These are phyloP conservation scores for Marsdenia floribunda DNA, from an alignment of 257 asterid species.

Conservation along the genomic window DNA sequence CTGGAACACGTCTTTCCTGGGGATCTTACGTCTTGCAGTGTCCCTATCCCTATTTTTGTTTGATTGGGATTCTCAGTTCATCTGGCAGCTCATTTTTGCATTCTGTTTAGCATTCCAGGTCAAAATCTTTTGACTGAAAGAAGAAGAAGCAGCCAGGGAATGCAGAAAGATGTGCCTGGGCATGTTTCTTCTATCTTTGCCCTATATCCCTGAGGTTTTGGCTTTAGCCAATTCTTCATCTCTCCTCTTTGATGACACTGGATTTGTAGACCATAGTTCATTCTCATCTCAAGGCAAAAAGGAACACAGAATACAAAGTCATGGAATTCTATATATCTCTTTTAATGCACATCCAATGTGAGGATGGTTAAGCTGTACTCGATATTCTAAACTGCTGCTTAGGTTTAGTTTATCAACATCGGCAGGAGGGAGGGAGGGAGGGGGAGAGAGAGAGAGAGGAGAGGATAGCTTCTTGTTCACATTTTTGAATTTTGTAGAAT, in stretches of 20 bases:
- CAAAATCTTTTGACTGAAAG: slow-evolving; percentile 16
- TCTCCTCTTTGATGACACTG: slow-evolving; percentile 25
- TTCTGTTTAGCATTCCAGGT: slow-evolving; percentile 11
- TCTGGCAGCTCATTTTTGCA: background rate
- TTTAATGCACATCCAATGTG: slow-evolving; percentile 20
- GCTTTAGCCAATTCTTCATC: slow-evolving; percentile 18
- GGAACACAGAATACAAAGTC: slow-evolving; percentile 11
- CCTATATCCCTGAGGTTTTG: slow-evolving; percentile 20
- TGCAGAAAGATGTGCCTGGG: slow-evolving; percentile 41
- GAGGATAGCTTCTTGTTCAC: slow-evolving; percentile 7
- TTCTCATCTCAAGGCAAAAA: slow-evolving; percentile 14
- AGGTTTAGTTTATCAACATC: background rate
- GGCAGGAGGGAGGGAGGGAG: background rate
- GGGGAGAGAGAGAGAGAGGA: background rate
- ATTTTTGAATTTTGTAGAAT: slow-evolving; percentile 15
- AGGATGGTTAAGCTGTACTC: slow-evolving; percentile 37
- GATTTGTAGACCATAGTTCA: slow-evolving; percentile 11
- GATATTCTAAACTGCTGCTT: slow-evolving; percentile 3
- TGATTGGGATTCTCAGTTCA: background rate
- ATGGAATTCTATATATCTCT: slow-evolving; percentile 11
- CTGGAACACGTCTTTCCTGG: background rate
- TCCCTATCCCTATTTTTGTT: background rate
- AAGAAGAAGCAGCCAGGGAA: slow-evolving; percentile 22
- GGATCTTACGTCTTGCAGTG: background rate
- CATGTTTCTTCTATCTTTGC: slow-evolving; percentile 13